A percentile compares a stretch with the other conserved stretches of the same genome.
These are phyloP conservation scores for Sporothrix euskadiensis DNA, from an alignment of 2,329 filamentous ascomycete species.

Conservation along the genomic window DNA sequence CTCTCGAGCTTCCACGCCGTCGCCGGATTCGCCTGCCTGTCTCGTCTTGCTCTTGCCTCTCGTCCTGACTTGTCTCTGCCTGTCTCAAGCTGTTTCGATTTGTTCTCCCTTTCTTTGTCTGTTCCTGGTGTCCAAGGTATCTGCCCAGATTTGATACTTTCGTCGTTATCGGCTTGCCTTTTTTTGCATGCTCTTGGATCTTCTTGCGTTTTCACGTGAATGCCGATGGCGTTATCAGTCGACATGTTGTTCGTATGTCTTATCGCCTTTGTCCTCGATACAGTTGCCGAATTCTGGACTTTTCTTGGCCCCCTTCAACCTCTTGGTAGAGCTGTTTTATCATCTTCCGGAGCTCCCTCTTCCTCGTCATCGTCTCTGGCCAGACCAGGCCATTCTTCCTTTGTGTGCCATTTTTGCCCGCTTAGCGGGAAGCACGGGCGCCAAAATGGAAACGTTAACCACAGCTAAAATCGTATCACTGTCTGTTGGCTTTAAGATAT, in stretches of 20 bases:
- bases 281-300: not conserved
- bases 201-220: not conserved
- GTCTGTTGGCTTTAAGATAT: not conserved
- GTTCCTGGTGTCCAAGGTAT: not conserved
- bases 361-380: not conserved
- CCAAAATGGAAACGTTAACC: not conserved
- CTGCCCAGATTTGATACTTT: too few species aligned
- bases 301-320: not conserved
- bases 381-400: not conserved
- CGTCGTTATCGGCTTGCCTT: too few species aligned
- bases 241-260: not conserved
- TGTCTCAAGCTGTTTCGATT: not conserved
- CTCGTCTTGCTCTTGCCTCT: not conserved
- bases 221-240: not conserved
- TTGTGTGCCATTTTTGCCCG: not conserved
- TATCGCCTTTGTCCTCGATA: not conserved
- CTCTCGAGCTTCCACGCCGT: not conserved
- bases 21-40: not conserved
- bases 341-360: not conserved
- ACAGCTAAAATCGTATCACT: not conserved
- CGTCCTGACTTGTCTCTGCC: too few species aligned
- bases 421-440: not conserved
- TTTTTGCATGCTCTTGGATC: not conserved
- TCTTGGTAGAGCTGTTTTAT: not conserved
- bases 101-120: not conserved